These are phyloP conservation scores for Fomitopsis palustris DNA, from an alignment of 1,284 basidiomycete species.

Conservation along the genomic window DNA sequence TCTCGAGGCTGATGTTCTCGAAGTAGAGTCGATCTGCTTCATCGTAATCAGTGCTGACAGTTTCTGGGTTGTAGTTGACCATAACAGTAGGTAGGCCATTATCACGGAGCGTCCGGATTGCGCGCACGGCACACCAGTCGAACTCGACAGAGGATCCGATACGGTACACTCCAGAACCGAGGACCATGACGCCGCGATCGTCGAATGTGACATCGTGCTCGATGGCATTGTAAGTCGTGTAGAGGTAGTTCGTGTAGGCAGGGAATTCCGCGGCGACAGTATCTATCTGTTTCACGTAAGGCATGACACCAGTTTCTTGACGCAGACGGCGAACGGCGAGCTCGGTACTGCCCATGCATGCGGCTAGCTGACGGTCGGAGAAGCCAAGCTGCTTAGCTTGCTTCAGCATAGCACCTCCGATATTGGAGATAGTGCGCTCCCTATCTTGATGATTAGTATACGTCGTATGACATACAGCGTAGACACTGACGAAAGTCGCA, in stretches of 20 bases:
- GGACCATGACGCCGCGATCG: slow-evolving; percentile 94
- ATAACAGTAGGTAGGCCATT: slow-evolving; percentile 96
- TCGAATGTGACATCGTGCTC: slow-evolving; percentile 90
- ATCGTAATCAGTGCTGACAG: slow-evolving; percentile 98
- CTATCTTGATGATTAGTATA: slow-evolving; percentile 33
- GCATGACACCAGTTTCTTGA: slow-evolving; percentile 80
- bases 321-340: slow-evolving; percentile 86
- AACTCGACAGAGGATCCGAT: slow-evolving; percentile 99
- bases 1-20: slow-evolving; percentile 97
- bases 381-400: slow-evolving; percentile 95
- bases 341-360: slow-evolving; percentile 81
- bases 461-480: neutral
- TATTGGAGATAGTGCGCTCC: slow-evolving; percentile 63
- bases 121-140: slow-evolving; percentile 99
- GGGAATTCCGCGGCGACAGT: slow-evolving; percentile 99
- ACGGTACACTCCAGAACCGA: slow-evolving; percentile 97
- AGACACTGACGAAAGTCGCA: slow-evolving; percentile 59
- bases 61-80: slow-evolving; percentile 99
- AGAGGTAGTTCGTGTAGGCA: slow-evolving; percentile 97
- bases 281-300: slow-evolving; percentile 98
- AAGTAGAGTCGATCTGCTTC: slow-evolving; percentile 98
- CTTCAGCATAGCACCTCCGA: slow-evolving; percentile 67
- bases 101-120: slow-evolving; percentile 92
- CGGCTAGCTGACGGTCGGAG: slow-evolving; percentile 89
- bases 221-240: slow-evolving; percentile 95